Conservation (phyloP, 169 alveolate genomes). For the Babesia bigemina region DNA sequence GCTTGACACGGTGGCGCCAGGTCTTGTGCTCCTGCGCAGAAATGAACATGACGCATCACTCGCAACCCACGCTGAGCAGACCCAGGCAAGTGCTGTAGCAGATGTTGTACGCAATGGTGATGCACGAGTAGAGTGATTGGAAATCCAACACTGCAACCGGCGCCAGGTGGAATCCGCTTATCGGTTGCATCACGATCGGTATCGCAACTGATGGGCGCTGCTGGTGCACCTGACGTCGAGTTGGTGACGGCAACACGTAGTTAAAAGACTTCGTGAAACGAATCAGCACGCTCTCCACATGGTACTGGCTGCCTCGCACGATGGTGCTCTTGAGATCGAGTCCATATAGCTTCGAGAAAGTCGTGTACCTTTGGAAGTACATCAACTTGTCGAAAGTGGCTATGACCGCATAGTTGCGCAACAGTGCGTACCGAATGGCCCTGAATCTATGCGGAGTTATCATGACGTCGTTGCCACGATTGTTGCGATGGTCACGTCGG, state of each 20-base stretch:
- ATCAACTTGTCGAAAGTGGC: constrained; percentile 62
- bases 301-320: constrained; percentile 69
- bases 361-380: constrained; percentile 54
- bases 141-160: constrained; percentile 99
- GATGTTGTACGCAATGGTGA: constrained; percentile 98
- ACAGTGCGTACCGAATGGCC: constrained; percentile 39
- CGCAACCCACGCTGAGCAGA: constrained; percentile 88
- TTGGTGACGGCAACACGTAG: constrained; percentile 63
- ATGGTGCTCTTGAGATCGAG: constrained; percentile 66
- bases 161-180: constrained; percentile 89
- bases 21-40: constrained; percentile 93
- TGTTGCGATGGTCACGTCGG: not conserved
- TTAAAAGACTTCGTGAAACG: constrained; percentile 46
- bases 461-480: not conserved
- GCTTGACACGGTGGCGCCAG: constrained; percentile 92
- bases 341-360: constrained; percentile 55
- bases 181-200: constrained; percentile 87
- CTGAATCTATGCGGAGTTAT: constrained; percentile 48
- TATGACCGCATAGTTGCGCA: constrained; percentile 31
- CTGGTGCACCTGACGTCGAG: constrained; percentile 74
- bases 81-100: constrained; percentile 90
- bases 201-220: constrained; percentile 81
- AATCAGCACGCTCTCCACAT: constrained; percentile 62
- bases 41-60: constrained; percentile 90
- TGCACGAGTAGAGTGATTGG: constrained; percentile 98